These are phyloP conservation scores for Tephrocybe sp. DNA, from an alignment of 768 basidiomycete species.

Conservation along the genomic window DNA sequence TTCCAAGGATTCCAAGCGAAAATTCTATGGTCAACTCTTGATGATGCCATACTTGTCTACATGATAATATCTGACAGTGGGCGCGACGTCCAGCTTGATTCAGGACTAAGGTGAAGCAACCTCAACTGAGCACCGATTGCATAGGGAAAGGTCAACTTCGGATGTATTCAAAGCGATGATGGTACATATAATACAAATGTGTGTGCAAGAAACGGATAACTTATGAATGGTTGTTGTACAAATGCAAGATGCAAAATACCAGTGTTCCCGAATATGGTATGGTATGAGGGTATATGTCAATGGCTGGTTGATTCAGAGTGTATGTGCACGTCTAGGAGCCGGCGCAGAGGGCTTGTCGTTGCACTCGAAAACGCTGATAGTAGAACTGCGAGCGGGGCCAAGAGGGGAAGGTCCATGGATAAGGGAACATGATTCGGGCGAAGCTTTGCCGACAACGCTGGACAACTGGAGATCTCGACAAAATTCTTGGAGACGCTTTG, in stretches of 20 bases:
- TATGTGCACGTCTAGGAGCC: slow-evolving; percentile 5
- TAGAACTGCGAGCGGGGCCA: slow-evolving; percentile 7
- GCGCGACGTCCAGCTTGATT: too few species aligned
- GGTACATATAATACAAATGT: slow-evolving; percentile 11
- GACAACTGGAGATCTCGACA: slow-evolving; percentile 46
- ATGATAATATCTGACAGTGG: too few species aligned
- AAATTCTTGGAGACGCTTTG: slow-evolving; percentile 45
- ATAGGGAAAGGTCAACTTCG: not conserved
- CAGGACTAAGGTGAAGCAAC: too few species aligned
- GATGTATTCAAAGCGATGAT: not conserved
- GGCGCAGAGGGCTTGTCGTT: not conserved
- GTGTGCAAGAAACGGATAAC: slow-evolving; percentile 6
- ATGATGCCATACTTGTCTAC: too few species aligned
- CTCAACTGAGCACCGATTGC: too few species aligned
- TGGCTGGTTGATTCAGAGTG: not conserved
- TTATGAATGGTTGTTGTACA: slow-evolving; percentile 6
- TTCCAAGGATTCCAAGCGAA: too few species aligned
- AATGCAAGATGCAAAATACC: slow-evolving; percentile 1
- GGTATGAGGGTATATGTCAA: not conserved
- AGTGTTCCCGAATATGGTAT: slow-evolving; percentile 2
- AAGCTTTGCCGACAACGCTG: slow-evolving; percentile 30
- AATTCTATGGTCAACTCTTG: too few species aligned
- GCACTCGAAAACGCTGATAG: not conserved
- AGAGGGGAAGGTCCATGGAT: slow-evolving; percentile 9
- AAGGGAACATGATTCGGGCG: slow-evolving; percentile 11